These are phyloP conservation scores for Heliamphora pulchella DNA, from an alignment of 179 eudicot species.

Conservation along the genomic window DNA sequence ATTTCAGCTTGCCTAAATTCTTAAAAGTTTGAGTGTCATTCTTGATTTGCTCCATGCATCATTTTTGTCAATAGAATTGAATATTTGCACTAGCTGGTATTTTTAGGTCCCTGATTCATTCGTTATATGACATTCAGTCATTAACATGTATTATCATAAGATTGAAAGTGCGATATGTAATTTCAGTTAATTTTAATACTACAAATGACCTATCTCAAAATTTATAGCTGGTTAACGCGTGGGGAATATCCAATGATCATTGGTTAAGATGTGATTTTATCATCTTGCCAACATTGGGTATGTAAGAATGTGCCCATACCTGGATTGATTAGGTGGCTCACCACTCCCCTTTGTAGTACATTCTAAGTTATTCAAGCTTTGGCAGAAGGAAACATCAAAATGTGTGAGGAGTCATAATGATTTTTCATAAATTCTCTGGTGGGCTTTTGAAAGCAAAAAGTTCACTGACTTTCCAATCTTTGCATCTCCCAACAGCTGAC, in stretches of 20 bases:
- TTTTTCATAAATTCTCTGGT: no score
- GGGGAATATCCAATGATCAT: background rate
- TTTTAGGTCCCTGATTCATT: constrained; percentile 7
- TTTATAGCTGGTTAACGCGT: background rate
- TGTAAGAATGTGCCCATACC: background rate
- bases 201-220: background rate
- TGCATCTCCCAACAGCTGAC: constrained; percentile 2
- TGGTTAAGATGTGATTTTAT: background rate
- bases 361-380: no score
- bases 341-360: no score
- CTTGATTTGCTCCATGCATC: background rate
- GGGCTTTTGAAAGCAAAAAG: background rate
- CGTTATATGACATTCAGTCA: background rate
- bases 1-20: background rate
- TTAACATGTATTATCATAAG: background rate
- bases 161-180: background rate
- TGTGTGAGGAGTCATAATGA: no score
- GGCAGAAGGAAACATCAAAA: no score
- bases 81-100: background rate
- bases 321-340: background rate
- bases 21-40: background rate
- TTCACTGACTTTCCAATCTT: background rate
- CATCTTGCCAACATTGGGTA: background rate
- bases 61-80: background rate
- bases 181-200: background rate